Evolutionary conservation across 495 filamentous ascomycete species (phyloP), one percentile per base, ranked within the genome.

Genomic region (Pyrenopolyporus hunteri): DNA sequence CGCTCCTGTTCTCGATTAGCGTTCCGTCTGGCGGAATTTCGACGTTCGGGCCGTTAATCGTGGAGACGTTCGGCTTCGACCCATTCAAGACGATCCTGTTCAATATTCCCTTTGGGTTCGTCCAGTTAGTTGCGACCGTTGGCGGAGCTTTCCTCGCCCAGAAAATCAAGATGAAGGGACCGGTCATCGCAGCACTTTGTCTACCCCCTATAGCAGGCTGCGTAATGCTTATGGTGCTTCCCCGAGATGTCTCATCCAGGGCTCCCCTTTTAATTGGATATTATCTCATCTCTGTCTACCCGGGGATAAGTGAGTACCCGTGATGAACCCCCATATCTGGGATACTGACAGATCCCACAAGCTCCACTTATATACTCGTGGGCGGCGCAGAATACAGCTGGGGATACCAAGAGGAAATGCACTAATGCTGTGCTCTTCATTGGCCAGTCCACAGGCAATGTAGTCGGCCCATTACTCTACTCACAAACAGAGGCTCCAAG

Each of bases 81-180:
- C 61, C 73, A n/a, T 83, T 85, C 65, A 72, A 74, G 4, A 86
- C 84, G 1, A 83, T 86, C 44, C 78, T 86, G 9, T 81, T 86
- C 70, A 86, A 87, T 57, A 84, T 87, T 47, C 84, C 84, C 0
- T 87, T 86, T 43, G 84, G 84, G 14, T 82, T 81, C 8, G 81
- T 87, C 2, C 83, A 86, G 52, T 71, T 86, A 5, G 69, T 86
- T 29, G 81, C 82, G 1, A 86, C 82, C 0, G 74, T 87, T 49
- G 82, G 82, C 6, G 82, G 82, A 4, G 83, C 82, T 14, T 83
- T 76, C 64, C 55, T 85, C 1, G 83, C 85, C 0, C 83, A 82
- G 6, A 55, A 66, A 22, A 74, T 75, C 54, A 82, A 81, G 63
- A 79, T 75, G 67, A 87, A 87, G 65, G 78, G 79, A 0, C 81